A percentile compares a stretch with the other conserved stretches of the same genome.
Conservation (phyloP, 2,329 filamentous ascomycete species). For the Cladobotryum mycophilum region DNA sequence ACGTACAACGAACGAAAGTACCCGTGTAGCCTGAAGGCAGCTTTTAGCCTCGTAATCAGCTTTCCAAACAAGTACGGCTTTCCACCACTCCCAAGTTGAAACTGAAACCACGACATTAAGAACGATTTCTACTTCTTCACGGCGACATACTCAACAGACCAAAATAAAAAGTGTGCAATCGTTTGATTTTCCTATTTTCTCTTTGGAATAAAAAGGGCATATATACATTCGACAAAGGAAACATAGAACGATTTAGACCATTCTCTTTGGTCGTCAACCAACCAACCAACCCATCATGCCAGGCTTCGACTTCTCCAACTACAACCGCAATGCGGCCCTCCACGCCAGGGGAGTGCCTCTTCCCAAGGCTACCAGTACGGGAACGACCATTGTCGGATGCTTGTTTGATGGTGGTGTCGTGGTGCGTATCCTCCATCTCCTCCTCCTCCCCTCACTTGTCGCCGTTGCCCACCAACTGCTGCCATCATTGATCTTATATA, state of each 20-base stretch:
- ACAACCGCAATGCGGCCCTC: constrained; percentile 96
- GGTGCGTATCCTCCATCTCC: constrained; percentile 43
- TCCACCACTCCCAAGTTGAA: no score
- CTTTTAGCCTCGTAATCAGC: constrained; percentile 52
- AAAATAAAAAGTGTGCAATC: background rate
- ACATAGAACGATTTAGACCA: constrained; percentile 2
- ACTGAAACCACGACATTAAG: background rate
- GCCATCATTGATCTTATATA: background rate
- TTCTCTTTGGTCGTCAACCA: constrained; percentile 5
- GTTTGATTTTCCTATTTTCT: background rate
- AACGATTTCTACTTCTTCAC: constrained; percentile 1
- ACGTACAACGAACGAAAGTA: background rate
- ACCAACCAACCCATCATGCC: constrained; percentile 64
- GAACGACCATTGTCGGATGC: constrained; percentile 97
- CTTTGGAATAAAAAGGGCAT: no score
- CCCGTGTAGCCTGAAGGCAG: constrained; percentile 34
- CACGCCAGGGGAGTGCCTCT: constrained; percentile 90
- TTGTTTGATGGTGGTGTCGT: constrained; percentile 96
- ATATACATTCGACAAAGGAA: background rate
- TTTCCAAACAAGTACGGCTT: constrained; percentile 15
- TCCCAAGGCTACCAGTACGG: constrained; percentile 96
- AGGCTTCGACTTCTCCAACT: constrained; percentile 99
- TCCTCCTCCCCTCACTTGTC: background rate
- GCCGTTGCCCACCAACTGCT: background rate
- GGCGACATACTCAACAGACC: background rate